Base-by-base conservation (phyloP, 2,329 filamentous ascomycete species). In the Stromatinia cepivora region DNA sequence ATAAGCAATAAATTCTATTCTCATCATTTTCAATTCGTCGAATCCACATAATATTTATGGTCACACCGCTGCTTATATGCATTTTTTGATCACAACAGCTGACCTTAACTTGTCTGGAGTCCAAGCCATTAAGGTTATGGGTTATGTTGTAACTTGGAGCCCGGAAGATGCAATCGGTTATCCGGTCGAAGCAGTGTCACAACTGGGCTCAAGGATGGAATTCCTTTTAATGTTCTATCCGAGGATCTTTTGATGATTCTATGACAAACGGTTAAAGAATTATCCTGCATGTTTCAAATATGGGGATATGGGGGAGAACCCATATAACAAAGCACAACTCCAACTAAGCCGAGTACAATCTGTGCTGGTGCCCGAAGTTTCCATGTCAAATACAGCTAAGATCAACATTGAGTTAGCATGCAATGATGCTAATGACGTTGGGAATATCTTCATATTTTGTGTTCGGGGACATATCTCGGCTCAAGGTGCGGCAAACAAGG, bases 21-120 rank as follows among this genome's bases (percentile, higher is more conserved):
- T 34, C 10, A 34, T 3, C 22, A 62, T 22, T 20, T 17, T 34
- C 22, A 7, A 53, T 53, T 53, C 34, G 34, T 20, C 22, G 22
- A 42, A 39, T 52, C n/a, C 48, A n/a, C n/a, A 3, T 3, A 25
- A 17, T 25, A 4, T 42, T 17, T 8, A 54, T 28, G 31, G 62
- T 65, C 62, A 54, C 59, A 65, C 50, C 46, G 46, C 46, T 54
- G 36, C 62, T 39, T 39, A 54, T 42, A 65, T 65, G 62, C 62
- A 65, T 39, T 53, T 65, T 65, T 42, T 31, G 48, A 65, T 65
- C 62, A 42, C 50, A 42, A 20, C 62, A 65, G 62, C 48, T 65
- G 62, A 54, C 62, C 62, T 46, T 39, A 4, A 42, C 36, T 59
- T 22, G n/a, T 64, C n/a, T 53, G 8, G 9, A 53, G 15, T n/a